Conservation (phyloP, 2,329 filamentous ascomycete genomes). For the Phialophora tarda region DNA sequence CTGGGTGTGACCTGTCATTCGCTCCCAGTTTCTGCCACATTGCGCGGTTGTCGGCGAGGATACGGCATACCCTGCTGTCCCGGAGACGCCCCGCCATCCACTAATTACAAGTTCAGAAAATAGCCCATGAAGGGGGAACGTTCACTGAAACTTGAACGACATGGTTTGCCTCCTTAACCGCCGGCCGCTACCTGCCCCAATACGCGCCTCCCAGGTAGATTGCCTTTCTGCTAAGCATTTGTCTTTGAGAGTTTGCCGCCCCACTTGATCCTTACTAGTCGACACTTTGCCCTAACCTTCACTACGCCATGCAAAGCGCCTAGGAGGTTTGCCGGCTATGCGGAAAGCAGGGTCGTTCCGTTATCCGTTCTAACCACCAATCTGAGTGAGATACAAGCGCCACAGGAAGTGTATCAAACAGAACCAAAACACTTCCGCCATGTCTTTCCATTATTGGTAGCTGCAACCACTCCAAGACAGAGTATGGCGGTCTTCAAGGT, state of each 20-base stretch:
- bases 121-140: background rate
- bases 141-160: background rate
- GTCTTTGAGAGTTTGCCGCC: background rate
- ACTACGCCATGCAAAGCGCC: background rate
- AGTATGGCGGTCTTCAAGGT: background rate
- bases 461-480: background rate
- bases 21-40: background rate
- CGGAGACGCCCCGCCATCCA: background rate
- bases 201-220: background rate
- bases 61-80: background rate
- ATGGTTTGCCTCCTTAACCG: background rate
- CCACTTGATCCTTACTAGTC: background rate
- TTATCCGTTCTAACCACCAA: background rate
- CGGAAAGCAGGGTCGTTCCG: background rate
- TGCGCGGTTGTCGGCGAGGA: background rate
- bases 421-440: background rate
- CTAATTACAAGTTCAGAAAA: background rate
- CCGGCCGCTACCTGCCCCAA: background rate
- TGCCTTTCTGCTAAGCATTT: background rate
- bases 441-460: background rate
- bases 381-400: background rate
- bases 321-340: background rate
- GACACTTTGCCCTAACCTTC: background rate
- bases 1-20: background rate
- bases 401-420: background rate